Conservation (phyloP, 2,329 filamentous ascomycete genomes). For the Akanthomyces dipterigenus region DNA sequence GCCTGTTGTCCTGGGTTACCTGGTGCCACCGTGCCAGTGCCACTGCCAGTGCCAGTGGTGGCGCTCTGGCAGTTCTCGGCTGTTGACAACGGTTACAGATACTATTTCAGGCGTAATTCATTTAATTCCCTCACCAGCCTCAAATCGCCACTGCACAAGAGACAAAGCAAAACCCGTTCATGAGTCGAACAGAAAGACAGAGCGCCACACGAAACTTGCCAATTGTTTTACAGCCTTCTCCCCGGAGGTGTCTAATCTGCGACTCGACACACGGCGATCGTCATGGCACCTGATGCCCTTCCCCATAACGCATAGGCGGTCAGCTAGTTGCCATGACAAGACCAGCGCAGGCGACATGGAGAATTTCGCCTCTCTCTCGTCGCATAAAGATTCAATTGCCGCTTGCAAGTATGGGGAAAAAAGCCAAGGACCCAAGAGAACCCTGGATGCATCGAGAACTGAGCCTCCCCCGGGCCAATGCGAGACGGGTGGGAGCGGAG, state of each 20-base stretch:
- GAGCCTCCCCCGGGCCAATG: slow-evolving; percentile 10
- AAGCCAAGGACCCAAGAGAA: not conserved
- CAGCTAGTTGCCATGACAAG: slow-evolving; percentile 4
- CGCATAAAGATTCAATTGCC: slow-evolving; percentile 6
- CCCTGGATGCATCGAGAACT: slow-evolving; percentile 12
- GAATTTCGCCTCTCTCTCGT: not conserved
- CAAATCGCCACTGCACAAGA: not conserved
- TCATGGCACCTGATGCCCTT: slow-evolving; percentile 5
- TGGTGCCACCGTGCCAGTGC: not conserved
- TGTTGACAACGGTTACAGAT: not conserved
- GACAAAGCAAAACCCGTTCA: not conserved
- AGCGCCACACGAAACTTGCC: slow-evolving; percentile 8
- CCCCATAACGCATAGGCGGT: slow-evolving; percentile 11
- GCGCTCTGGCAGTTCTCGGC: not conserved
- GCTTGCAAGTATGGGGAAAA: slow-evolving; percentile 2
- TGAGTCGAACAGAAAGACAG: slow-evolving; percentile 5
- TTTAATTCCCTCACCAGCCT: slow-evolving; percentile 9
- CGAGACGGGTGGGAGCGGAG: slow-evolving; percentile 3
- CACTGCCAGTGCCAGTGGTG: not conserved
- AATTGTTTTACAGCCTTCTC: not conserved
- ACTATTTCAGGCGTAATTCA: not conserved
- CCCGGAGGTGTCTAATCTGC: slow-evolving; percentile 3
- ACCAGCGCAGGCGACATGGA: not conserved
- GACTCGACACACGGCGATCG: slow-evolving; percentile 1
- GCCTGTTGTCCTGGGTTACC: not conserved